A percentile compares a stretch with the other conserved stretches of the same genome.
These are phyloP conservation scores for Pythium pectinolyticum DNA, from an alignment of 352 stramenopile genomes.

Conservation along the genomic window DNA sequence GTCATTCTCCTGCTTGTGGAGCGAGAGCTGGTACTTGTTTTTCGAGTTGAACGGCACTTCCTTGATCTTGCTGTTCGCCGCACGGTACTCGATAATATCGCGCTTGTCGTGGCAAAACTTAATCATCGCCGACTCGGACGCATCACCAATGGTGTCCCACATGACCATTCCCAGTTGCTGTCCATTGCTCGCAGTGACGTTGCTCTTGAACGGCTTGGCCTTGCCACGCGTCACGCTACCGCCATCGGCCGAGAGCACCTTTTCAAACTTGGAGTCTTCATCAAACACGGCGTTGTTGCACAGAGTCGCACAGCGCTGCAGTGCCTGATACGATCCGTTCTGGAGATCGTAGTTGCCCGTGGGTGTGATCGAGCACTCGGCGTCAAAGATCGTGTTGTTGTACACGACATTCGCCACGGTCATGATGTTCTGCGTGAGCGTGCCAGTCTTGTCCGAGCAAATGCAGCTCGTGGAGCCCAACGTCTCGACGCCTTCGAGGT, in stretches of 20 bases:
- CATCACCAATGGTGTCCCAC: slow-evolving; percentile 43
- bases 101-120: slow-evolving; percentile 40
- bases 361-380: slow-evolving; percentile 74
- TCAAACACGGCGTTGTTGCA: slow-evolving; percentile 91
- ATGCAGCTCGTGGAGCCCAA: slow-evolving; percentile 92
- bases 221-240: slow-evolving; percentile 26
- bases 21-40: slow-evolving; percentile 47
- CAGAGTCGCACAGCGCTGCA: slow-evolving; percentile 85
- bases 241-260: slow-evolving; percentile 29
- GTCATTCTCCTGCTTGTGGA: slow-evolving; percentile 40
- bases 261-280: slow-evolving; percentile 70
- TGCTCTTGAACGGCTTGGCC: slow-evolving; percentile 33
- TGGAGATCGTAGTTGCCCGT: slow-evolving; percentile 53
- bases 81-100: slow-evolving; percentile 33
- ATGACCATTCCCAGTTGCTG: too few species aligned
- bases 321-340: slow-evolving; percentile 49
- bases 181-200: too few species aligned
- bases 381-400: slow-evolving; percentile 69
- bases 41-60: slow-evolving; percentile 51
- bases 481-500: slow-evolving; percentile 92
- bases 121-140: slow-evolving; percentile 45
- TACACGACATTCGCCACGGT: slow-evolving; percentile 87
- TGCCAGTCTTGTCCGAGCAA: slow-evolving; percentile 95
- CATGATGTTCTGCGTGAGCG: slow-evolving; percentile 94
- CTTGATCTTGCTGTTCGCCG: slow-evolving; percentile 35